phyloP scores from a whole-genome alignment of 2,329 filamentous ascomycete genomes.

The Diplocarpon rosae region DNA sequence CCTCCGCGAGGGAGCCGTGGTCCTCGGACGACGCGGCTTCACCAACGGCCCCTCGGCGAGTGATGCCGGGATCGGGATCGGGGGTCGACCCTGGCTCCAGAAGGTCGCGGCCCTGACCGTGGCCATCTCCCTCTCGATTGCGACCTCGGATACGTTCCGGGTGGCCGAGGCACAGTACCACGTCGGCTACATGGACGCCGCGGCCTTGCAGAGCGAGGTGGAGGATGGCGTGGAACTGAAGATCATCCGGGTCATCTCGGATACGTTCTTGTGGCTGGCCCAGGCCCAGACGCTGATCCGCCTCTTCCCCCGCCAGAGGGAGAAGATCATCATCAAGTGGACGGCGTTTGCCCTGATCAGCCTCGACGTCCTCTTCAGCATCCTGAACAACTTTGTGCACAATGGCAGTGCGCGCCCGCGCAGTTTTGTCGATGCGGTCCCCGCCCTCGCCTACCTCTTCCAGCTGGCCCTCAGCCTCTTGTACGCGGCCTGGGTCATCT shows the following conservation, averaged over 20 bases:
- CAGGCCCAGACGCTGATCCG: conserved; percentile 95
- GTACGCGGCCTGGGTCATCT: conserved; percentile 65
- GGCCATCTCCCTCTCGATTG: conserved; percentile 81
- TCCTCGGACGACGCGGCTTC: conserved; percentile 71
- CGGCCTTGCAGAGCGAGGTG: conserved; percentile 63
- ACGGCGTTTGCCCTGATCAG: conserved; percentile 89
- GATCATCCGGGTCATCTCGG: conserved; percentile 83
- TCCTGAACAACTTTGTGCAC: conserved; percentile 73
- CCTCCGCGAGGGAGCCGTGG: conserved; percentile 73
- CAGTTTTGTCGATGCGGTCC: conserved; percentile 79
- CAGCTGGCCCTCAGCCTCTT: conserved; percentile 58
- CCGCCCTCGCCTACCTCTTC: conserved; percentile 65
- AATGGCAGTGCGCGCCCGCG: conserved; percentile 51
- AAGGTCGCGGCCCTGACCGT: conserved; percentile 66
- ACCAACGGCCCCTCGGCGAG: conserved; percentile 65
- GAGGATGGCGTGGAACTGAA: conserved; percentile 79
- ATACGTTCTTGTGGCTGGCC: conserved; percentile 93
- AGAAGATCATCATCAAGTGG: conserved; percentile 99
- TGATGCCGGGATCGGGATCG: conserved; percentile 68
- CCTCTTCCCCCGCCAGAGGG: conserved; percentile 88
- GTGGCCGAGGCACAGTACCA: conserved; percentile 76
- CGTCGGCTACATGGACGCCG: conserved; percentile 68
- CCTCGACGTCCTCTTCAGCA: conserved; percentile 82
- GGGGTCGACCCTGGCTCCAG: conserved; percentile 87
- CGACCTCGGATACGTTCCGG: conserved; percentile 80